phyloP scores from a whole-genome alignment of 208 protist genomes.

The Trypanosoma conorhini region DNA sequence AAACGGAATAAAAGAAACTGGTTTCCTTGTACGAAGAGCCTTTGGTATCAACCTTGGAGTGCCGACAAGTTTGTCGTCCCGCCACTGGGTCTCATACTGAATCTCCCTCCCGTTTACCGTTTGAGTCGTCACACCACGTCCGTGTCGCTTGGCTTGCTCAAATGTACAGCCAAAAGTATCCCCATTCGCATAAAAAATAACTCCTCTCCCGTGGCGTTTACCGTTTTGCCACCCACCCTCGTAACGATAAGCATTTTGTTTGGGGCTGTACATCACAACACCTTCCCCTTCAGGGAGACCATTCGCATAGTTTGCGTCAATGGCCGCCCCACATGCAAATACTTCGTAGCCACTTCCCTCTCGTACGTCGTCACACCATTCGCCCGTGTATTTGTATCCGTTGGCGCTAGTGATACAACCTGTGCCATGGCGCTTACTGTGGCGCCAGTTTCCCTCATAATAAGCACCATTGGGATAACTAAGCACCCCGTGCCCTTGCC shows the following conservation, averaged over 20 bases:
- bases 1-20: conserved; percentile 24
- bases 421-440: conserved; percentile 83
- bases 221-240: conserved; percentile 85
- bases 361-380: conserved; percentile 82
- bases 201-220: conserved; percentile 76
- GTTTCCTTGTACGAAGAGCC: conserved; percentile 17
- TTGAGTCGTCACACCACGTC: conserved; percentile 48
- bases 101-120: conserved; percentile 24
- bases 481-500: conserved; percentile 75
- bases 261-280: conserved; percentile 35
- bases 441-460: conserved; percentile 89
- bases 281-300: conserved; percentile 35
- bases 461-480: conserved; percentile 86
- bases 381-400: conserved; percentile 83
- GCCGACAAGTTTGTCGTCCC: conserved; percentile 21
- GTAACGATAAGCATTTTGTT: conserved; percentile 84
- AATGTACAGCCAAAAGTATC: conserved; percentile 84
- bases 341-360: conserved; percentile 78
- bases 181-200: conserved; percentile 81
- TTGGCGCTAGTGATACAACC: conserved; percentile 82
- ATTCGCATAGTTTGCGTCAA: conserved; percentile 32
- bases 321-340: conserved; percentile 41
- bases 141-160: conserved; percentile 84
- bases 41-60: conserved; percentile 22
- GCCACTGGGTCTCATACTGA: conserved; percentile 33